Base-by-base conservation (phyloP, 257 asterid species). In the Lithospermum erythrorhizon region DNA sequence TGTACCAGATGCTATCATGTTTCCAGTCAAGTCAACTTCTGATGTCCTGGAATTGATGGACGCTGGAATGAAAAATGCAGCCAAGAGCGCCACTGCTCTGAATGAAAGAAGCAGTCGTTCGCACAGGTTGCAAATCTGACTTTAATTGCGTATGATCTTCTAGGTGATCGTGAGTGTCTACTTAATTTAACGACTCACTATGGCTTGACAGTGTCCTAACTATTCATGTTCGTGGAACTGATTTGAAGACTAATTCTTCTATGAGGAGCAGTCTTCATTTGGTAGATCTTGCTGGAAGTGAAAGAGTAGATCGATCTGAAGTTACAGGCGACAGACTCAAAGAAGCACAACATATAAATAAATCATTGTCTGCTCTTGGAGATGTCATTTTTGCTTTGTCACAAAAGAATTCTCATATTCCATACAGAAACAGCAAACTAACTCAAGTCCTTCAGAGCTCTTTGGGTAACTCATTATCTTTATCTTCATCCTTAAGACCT, bases 281-380 rank as follows among this genome's bases (percentile, higher is more conserved):
- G 64, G 97, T 93, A 68, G 99, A 93, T 78, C 96, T 93, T 58
- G 99, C 99, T 1, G 99, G 99, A 70, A 93, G 99, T 75, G 99
- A 93, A 67, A 78, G 97, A 73, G 83, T 93, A 14, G 99, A 93
- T 74, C 95, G 97, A 21, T 89, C 97, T 11, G 99, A 93, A 75
- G 99, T 89, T 52, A 86, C 95, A 0, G 97, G 97, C 41, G 99
- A 93, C 64, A 80, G 97, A 70, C 80, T 93, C 45, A 93, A 84
- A 74, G 99, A 93, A 74, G 97, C 99, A 25, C 99, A 93, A 19
- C 95, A 89, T 69, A 93, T 93, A 66, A 93, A 93, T 61, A 93
- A 89, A 75, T 93, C 99, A 0, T 69, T 93, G 56, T 72, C 97
- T 4, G 97, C 99, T n/a, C 86, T 93, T 15, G 99, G 99, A 30